Conservation (phyloP, 352 stramenopile species). For the Blastocystis hominis region DNA sequence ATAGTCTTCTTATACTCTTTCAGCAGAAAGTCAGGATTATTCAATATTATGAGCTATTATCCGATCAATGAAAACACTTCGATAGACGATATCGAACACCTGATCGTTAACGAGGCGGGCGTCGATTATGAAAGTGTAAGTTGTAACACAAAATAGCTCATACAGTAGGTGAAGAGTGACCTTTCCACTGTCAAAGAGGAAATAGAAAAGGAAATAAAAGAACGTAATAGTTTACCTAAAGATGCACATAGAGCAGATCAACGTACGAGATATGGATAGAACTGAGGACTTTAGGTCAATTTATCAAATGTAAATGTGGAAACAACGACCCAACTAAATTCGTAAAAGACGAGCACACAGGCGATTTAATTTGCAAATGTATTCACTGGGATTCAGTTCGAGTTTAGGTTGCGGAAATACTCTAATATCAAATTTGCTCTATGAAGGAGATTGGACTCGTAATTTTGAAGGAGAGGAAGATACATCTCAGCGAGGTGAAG, state of each 20-base stretch:
- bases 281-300: not conserved
- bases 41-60: not conserved
- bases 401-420: not conserved
- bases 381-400: not conserved
- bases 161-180: not conserved
- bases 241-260: not conserved
- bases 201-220: not conserved
- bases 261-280: not conserved
- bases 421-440: not conserved
- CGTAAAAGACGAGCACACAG: not conserved
- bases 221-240: not conserved
- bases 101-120: not conserved
- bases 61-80: not conserved
- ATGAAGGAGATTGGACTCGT: slow-evolving; percentile 40
- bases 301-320: slow-evolving; percentile 20
- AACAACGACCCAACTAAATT: slow-evolving; percentile 18
- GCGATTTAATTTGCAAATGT: slow-evolving; percentile 49
- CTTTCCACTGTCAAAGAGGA: not conserved
- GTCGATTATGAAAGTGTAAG: not conserved
- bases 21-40: not conserved
- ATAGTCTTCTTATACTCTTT: not conserved
- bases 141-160: not conserved
- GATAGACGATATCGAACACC: not conserved
- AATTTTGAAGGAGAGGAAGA: slow-evolving; percentile 49
- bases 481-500: slow-evolving; percentile 19